Conservation (phyloP, 257 asterid genomes). For the Fraxinus cuspidata region DNA sequence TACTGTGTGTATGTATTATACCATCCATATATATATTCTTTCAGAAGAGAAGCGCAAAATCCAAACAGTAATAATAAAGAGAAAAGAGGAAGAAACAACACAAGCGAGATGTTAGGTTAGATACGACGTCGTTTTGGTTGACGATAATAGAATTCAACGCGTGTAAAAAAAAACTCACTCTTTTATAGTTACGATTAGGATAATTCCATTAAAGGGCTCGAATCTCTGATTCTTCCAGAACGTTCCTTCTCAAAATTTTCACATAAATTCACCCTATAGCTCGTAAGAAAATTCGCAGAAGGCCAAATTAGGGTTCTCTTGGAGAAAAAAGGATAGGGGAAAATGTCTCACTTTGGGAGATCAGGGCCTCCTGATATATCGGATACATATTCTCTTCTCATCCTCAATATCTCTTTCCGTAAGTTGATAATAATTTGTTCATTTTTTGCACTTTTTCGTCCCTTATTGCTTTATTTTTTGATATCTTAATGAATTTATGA, state of each 20-base stretch:
- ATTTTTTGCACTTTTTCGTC: neutral
- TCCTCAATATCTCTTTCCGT: conserved; percentile 69
- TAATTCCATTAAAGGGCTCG: neutral
- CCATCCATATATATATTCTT: no score
- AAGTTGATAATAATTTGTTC: neutral
- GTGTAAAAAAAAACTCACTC: no score
- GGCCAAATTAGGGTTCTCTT: neutral
- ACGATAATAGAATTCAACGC: no score
- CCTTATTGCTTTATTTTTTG: neutral
- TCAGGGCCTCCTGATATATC: conserved; percentile 59
- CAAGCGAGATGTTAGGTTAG: no score
- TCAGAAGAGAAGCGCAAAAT: no score
- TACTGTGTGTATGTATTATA: no score
- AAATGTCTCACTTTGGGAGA: conserved; percentile 66
- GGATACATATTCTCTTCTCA: conserved; percentile 62
- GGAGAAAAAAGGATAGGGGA: neutral
- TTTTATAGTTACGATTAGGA: no score
- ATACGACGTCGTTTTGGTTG: no score
- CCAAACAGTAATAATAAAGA: no score
- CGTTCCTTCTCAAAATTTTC: neutral
- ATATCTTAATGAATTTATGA: neutral
- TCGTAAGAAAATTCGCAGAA: neutral
- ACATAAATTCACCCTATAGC: neutral
- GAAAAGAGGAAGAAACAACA: no score
- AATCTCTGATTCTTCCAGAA: neutral